phyloP scores from a whole-genome alignment of 148 eudicot genomes.

The Euryodendron excelsum region DNA sequence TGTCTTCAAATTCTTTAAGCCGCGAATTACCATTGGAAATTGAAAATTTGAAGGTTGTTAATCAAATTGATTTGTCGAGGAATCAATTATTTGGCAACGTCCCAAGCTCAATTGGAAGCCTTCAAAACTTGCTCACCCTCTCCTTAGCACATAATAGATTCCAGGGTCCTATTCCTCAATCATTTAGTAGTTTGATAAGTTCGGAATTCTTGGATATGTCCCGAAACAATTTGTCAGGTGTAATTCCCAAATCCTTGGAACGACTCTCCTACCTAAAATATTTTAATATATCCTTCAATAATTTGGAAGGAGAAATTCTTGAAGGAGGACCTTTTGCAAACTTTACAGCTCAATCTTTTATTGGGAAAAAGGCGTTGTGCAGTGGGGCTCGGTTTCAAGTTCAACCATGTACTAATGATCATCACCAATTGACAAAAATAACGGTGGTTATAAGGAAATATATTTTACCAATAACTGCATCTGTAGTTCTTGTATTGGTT shows the following conservation, averaged over 20 bases:
- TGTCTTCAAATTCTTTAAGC: background rate
- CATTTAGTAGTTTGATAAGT: too few species aligned
- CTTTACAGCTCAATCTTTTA: too few species aligned
- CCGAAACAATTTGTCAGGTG: too few species aligned
- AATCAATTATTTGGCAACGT: background rate
- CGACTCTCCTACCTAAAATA: too few species aligned
- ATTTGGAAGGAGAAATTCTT: too few species aligned
- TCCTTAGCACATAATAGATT: background rate
- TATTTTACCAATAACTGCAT: background rate
- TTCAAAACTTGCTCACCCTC: background rate
- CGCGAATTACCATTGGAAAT: too few species aligned
- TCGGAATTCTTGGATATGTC: too few species aligned
- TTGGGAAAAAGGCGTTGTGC: too few species aligned
- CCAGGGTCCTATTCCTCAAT: constrained; percentile 12
- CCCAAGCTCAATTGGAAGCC: background rate
- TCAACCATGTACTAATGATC: background rate
- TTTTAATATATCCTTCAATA: too few species aligned
- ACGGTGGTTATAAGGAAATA: background rate
- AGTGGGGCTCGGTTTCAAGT: too few species aligned
- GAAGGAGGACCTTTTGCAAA: too few species aligned
- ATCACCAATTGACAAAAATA: background rate
- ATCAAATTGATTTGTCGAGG: background rate
- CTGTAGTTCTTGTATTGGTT: background rate
- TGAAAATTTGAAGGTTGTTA: background rate
- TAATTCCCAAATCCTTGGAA: too few species aligned